Conservation (phyloP, 306 rosid species). For the Vicia faba region DNA sequence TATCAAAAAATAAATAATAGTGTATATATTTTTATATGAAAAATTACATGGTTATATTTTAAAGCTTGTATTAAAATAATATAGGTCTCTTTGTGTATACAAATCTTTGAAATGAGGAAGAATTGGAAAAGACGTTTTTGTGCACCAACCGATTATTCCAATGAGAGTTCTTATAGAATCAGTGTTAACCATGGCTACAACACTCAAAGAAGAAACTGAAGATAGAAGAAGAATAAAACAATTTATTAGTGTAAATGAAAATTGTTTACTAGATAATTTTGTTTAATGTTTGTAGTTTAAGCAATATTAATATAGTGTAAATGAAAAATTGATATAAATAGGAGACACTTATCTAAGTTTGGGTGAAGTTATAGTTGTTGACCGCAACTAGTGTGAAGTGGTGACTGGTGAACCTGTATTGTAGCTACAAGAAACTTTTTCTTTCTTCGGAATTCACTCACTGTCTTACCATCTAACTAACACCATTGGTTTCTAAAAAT, state of each 20-base stretch:
- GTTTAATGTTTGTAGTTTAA: not conserved
- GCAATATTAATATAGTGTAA: not conserved
- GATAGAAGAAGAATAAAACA: not conserved
- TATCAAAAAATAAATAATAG: conserved; percentile 2
- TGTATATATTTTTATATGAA: not conserved
- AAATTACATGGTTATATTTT: not conserved
- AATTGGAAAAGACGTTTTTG: not conserved
- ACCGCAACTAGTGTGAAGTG: conserved; percentile 25
- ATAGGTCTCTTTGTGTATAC: not conserved
- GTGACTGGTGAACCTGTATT: conserved; percentile 22
- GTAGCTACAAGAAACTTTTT: conserved; percentile 36
- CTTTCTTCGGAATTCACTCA: conserved; percentile 19
- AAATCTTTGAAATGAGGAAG: no score
- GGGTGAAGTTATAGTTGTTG: conserved; percentile 21
- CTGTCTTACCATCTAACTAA: conserved; percentile 1
- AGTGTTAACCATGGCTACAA: conserved; percentile 43
- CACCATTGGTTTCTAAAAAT: not conserved
- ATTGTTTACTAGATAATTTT: not conserved
- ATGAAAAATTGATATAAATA: conserved; percentile 15
- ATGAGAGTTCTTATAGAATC: conserved; percentile 31
- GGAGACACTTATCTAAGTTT: conserved; percentile 21
- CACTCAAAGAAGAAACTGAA: conserved; percentile 4
- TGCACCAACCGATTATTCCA: conserved; percentile 58
- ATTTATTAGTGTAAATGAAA: not conserved
- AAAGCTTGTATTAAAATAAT: not conserved